A percentile compares a stretch with the other conserved stretches of the same genome.
Conservation (phyloP, 1,284 basidiomycete species). For the Anthracocystis walkeri region DNA sequence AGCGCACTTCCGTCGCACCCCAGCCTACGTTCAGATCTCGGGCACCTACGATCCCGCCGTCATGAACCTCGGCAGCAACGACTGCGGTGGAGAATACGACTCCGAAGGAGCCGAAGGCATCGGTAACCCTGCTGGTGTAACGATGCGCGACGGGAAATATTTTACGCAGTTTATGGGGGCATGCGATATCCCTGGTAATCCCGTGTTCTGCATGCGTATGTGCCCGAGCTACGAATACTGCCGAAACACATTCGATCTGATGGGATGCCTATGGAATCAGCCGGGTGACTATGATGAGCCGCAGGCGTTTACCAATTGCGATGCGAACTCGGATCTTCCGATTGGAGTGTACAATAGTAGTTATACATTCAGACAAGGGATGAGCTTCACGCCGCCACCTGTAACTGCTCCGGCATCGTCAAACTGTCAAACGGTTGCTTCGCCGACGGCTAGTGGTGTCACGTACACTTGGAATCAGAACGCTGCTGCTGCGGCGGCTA, state of each 20-base stretch:
- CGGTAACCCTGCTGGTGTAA: slow-evolving; percentile 63
- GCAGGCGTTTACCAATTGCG: slow-evolving; percentile 59
- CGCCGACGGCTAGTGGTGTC: slow-evolving; percentile 56
- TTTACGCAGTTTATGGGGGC: slow-evolving; percentile 61
- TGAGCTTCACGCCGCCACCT: slow-evolving; percentile 47
- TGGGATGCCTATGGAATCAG: slow-evolving; percentile 56
- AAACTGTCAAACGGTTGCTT: slow-evolving; percentile 46
- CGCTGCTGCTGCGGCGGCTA: slow-evolving; percentile 21
- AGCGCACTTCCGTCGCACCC: slow-evolving; percentile 58
- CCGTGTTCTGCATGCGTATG: slow-evolving; percentile 58
- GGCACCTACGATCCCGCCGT: slow-evolving; percentile 60
- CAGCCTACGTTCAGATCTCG: slow-evolving; percentile 55
- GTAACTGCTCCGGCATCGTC: slow-evolving; percentile 58
- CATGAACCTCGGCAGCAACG: slow-evolving; percentile 60
- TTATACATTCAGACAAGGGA: slow-evolving; percentile 63
- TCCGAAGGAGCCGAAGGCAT: slow-evolving; percentile 51
- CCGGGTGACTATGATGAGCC: slow-evolving; percentile 57
- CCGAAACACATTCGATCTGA: slow-evolving; percentile 60
- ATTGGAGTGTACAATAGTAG: slow-evolving; percentile 57
- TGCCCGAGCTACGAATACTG: slow-evolving; percentile 61
- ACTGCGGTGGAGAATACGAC: slow-evolving; percentile 60
- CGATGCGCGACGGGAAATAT: slow-evolving; percentile 53
- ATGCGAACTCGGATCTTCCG: slow-evolving; percentile 56
- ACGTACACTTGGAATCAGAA: slow-evolving; percentile 61
- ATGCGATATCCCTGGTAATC: slow-evolving; percentile 61